Percentiles rank a stretch among this genome's conserved stretches.
Conservation (phyloP, 805 yeast species). For the Kodamaea neixiangensis region DNA sequence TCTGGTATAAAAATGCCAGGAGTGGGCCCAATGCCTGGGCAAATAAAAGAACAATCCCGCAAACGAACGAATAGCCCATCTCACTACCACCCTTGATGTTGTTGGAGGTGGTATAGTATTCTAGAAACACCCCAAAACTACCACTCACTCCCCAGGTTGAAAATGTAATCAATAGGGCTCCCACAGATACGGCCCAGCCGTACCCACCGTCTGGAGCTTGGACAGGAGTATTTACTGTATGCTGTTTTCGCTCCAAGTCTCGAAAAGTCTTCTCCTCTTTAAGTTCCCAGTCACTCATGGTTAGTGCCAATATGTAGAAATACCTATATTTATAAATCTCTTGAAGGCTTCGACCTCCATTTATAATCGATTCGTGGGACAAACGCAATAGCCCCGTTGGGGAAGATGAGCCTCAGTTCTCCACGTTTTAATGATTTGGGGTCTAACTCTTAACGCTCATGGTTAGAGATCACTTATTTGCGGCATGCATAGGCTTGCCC, state of each 20-base stretch:
- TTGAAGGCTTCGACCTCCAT: neutral
- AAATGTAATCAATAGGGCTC: constrained; percentile 46
- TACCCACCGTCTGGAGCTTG: constrained; percentile 46
- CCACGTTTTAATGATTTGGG: too few species aligned
- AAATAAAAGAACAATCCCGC: constrained; percentile 49
- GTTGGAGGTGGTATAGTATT: constrained; percentile 44
- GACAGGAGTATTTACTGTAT: neutral
- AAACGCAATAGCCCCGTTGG: neutral
- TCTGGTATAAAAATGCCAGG: constrained; percentile 46
- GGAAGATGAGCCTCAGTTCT: neutral
- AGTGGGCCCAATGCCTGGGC: constrained; percentile 62
- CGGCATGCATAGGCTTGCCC: neutral
- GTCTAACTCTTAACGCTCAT: too few species aligned
- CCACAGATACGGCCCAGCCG: constrained; percentile 56
- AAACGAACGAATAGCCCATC: constrained; percentile 53
- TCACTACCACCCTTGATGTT: constrained; percentile 45
- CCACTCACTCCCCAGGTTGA: constrained; percentile 63
- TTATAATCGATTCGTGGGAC: neutral
- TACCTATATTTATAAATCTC: neutral
- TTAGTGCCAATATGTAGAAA: too few species aligned
- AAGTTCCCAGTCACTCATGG: neutral
- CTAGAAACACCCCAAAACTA: constrained; percentile 58
- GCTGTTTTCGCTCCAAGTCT: neutral
- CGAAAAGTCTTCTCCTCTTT: neutral
- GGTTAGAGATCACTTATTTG: too few species aligned